phyloP scores from a whole-genome alignment of 1,284 basidiomycete genomes.

The Rhodotorula sp. region DNA sequence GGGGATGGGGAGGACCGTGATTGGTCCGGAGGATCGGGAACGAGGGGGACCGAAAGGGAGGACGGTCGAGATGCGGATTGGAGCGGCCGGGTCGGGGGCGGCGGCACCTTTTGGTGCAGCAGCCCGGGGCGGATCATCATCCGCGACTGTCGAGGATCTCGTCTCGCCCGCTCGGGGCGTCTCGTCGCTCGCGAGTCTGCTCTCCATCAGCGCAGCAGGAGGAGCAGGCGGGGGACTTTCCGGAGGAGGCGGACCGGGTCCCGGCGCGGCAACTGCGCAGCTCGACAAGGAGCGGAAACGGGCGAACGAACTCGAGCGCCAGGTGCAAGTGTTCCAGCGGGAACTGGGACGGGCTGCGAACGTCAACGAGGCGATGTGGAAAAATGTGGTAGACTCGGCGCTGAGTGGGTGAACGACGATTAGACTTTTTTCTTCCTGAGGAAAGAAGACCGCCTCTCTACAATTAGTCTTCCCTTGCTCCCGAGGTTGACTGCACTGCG shows the following conservation, averaged over 20 bases:
- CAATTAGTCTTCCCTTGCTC: too few species aligned
- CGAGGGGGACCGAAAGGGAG: constrained; percentile 9
- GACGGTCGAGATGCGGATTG: constrained; percentile 13
- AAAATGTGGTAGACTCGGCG: constrained; percentile 35
- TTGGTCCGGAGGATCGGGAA: neutral
- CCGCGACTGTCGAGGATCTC: neutral
- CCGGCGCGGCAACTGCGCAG: constrained; percentile 1
- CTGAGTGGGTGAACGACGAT: constrained; percentile 10
- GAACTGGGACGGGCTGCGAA: constrained; percentile 35
- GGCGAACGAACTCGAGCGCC: constrained; percentile 29
- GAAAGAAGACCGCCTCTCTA: too few species aligned
- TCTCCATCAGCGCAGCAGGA: neutral
- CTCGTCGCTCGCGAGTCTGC: neutral
- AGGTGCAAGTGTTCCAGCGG: constrained; percentile 30
- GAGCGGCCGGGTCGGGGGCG: neutral
- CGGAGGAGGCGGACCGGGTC: neutral
- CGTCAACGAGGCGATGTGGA: constrained; percentile 44
- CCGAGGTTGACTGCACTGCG: too few species aligned
- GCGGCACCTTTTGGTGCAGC: too few species aligned
- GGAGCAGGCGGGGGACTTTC: neutral
- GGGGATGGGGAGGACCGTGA: constrained; percentile 14
- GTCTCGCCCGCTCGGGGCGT: neutral
- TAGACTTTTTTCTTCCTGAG: neutral
- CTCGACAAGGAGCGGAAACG: constrained; percentile 13
- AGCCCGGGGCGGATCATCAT: neutral